Evolutionary conservation across 2,329 filamentous ascomycete species (phyloP).

Genomic region (Claviceps sp.): DNA sequence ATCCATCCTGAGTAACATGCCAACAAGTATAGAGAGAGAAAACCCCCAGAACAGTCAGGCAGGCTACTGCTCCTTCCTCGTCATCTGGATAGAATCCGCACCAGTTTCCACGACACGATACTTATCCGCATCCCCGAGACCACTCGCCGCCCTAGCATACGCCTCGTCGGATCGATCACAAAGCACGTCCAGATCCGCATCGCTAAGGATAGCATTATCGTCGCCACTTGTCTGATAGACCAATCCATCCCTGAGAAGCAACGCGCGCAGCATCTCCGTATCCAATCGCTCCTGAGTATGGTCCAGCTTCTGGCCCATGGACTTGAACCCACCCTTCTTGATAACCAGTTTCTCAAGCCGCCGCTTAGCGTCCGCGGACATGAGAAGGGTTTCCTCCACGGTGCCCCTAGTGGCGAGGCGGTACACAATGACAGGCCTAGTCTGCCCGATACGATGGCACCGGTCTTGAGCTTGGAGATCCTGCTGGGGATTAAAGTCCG

Average conservation of each 20-base stretch:
- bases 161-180: slow-evolving; percentile 60
- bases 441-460: slow-evolving; percentile 89
- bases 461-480: slow-evolving; percentile 94
- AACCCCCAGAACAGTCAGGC: not conserved
- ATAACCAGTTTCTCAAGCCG: slow-evolving; percentile 91
- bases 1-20: too few species aligned
- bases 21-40: not conserved
- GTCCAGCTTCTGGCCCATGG: slow-evolving; percentile 49
- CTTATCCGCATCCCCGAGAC: slow-evolving; percentile 54
- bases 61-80: slow-evolving; percentile 9
- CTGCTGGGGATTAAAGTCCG: slow-evolving; percentile 90
- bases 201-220: slow-evolving; percentile 54
- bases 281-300: slow-evolving; percentile 39
- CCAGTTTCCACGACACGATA: slow-evolving; percentile 75
- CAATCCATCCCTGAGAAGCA: slow-evolving; percentile 60
- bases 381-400: slow-evolving; percentile 75
- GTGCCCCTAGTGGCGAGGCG: slow-evolving; percentile 87
- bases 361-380: slow-evolving; percentile 83
- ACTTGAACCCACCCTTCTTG: slow-evolving; percentile 75
- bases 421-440: slow-evolving; percentile 81
- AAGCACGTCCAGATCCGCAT: slow-evolving; percentile 63
- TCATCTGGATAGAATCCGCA: slow-evolving; percentile 35
- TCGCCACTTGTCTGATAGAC: slow-evolving; percentile 38
- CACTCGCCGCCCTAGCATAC: slow-evolving; percentile 61
- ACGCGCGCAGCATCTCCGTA: slow-evolving; percentile 44